phyloP scores from a whole-genome alignment of 2,329 filamentous ascomycete genomes.

The Trichoderma koningii region DNA sequence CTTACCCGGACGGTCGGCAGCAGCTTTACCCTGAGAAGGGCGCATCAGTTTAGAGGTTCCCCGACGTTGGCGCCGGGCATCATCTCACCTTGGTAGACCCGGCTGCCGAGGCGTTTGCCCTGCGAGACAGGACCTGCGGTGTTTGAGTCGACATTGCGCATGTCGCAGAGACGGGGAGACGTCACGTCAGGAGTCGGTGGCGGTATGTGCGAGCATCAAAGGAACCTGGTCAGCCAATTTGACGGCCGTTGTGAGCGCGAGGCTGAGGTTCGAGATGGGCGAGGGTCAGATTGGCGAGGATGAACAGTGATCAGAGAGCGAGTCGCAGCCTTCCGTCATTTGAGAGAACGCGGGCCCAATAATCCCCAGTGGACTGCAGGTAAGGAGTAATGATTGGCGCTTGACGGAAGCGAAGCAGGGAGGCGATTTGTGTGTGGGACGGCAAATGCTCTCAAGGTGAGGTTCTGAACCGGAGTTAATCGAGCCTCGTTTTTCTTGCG shows the following conservation, averaged over 20 bases:
- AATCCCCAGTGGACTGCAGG: not conserved
- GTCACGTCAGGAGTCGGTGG: slow-evolving; percentile 1
- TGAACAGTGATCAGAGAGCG: not conserved
- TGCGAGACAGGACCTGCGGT: slow-evolving; percentile 43
- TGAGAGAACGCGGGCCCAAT: slow-evolving; percentile 19
- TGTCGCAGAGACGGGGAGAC: slow-evolving; percentile 31
- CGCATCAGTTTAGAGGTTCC: slow-evolving; percentile 20
- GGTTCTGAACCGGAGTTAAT: slow-evolving; percentile 2
- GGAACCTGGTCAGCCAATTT: not conserved
- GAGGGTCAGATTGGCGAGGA: not conserved
- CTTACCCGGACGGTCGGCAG: slow-evolving; percentile 31
- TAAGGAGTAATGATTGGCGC: not conserved
- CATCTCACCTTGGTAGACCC: slow-evolving; percentile 38
- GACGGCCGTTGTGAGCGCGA: not conserved
- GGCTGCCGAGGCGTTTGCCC: slow-evolving; percentile 38
- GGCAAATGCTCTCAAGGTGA: not conserved
- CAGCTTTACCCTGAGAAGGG: slow-evolving; percentile 27
- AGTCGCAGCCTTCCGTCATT: slow-evolving; percentile 25
- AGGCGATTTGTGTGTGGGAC: not conserved
- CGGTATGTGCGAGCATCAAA: slow-evolving; percentile 7
- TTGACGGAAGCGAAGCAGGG: not conserved
- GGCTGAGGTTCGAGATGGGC: not conserved
- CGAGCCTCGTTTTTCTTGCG: slow-evolving; percentile 13
- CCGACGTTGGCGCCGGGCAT: not conserved
- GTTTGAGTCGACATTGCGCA: slow-evolving; percentile 43